phyloP scores from a whole-genome alignment of 2,329 filamentous ascomycete genomes.

The Purpureocillium takamizusanense region DNA sequence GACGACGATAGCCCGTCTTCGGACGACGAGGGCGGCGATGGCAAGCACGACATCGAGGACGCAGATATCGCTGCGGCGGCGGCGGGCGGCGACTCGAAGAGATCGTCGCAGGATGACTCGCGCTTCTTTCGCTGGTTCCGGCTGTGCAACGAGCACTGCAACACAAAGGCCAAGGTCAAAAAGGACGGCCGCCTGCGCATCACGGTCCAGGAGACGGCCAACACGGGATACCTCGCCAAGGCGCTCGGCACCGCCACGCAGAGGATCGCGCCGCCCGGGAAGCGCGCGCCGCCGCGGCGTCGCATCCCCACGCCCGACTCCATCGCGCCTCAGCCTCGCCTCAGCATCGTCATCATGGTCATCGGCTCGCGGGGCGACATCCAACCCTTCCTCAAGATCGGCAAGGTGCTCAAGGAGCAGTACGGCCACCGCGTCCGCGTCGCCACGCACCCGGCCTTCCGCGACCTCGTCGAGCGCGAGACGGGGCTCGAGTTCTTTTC shows the following conservation, averaged over 20 bases:
- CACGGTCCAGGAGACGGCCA: slow-evolving; percentile 60
- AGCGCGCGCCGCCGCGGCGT: slow-evolving; percentile 14
- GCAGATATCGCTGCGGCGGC: neutral
- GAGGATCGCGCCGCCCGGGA: slow-evolving; percentile 9
- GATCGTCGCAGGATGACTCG: too few relatives aligned
- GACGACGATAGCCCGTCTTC: neutral
- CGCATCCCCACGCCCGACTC: slow-evolving; percentile 8
- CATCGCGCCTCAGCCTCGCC: slow-evolving; percentile 29
- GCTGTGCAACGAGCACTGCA: slow-evolving; percentile 48
- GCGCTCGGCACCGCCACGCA: slow-evolving; percentile 57
- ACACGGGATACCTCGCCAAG: slow-evolving; percentile 65
- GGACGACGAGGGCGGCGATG: neutral
- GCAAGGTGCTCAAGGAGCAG: slow-evolving; percentile 60
- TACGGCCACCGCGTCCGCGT: slow-evolving; percentile 69
- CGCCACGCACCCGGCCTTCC: slow-evolving; percentile 70
- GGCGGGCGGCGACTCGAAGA: too few relatives aligned
- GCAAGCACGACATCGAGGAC: neutral
- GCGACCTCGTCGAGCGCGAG: slow-evolving; percentile 65
- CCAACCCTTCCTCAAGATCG: slow-evolving; percentile 71
- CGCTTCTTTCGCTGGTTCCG: neutral
- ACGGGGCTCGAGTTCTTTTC: slow-evolving; percentile 71
- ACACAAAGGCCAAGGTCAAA: slow-evolving; percentile 55
- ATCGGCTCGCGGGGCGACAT: slow-evolving; percentile 74
- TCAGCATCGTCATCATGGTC: slow-evolving; percentile 79
- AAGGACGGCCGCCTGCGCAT: slow-evolving; percentile 64